A percentile compares a stretch with the other conserved stretches of the same genome.
Evolutionary conservation across 2,329 filamentous ascomycete genomes (phyloP).

Genomic region (Monosporascus sp.): DNA sequence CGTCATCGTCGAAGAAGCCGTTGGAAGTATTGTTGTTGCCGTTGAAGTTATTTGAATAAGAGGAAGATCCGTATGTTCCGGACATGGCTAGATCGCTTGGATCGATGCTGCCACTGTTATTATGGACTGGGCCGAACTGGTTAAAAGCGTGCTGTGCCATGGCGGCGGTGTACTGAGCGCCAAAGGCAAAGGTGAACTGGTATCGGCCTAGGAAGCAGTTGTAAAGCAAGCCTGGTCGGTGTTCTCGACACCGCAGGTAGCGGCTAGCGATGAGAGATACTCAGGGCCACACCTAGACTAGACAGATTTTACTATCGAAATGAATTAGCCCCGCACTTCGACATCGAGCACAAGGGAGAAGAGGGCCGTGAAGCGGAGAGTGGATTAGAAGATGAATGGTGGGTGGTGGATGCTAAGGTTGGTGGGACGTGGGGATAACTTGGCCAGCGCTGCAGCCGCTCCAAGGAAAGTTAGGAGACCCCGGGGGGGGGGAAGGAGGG

Average conservation of each 20-base stretch:
- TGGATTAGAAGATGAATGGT: conserved; percentile 4
- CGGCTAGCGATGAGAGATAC: conserved; percentile 8
- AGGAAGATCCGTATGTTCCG: conserved; percentile 49
- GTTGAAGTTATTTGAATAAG: conserved; percentile 57
- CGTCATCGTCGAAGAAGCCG: conserved; percentile 84
- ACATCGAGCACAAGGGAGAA: conserved; percentile 3
- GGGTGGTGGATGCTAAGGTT: background rate
- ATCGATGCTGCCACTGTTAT: conserved; percentile 61
- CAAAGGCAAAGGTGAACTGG: conserved; percentile 10
- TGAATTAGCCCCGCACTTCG: conserved; percentile 24
- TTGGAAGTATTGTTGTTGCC: conserved; percentile 54
- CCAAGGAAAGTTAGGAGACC: too few species aligned
- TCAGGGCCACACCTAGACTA: background rate
- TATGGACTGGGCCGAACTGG: conserved; percentile 50
- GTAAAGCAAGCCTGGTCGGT: conserved; percentile 2
- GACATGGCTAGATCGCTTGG: conserved; percentile 77
- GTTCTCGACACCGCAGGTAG: conserved; percentile 7
- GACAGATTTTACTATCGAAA: conserved; percentile 14
- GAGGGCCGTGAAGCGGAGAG: conserved; percentile 3
- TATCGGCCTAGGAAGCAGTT: conserved; percentile 5
- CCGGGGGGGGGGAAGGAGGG: too few species aligned
- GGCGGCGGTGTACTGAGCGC: conserved; percentile 14
- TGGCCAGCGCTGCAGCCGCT: too few species aligned
- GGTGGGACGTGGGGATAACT: too few species aligned
- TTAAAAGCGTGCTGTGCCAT: conserved; percentile 55